Evolutionary conservation across 495 filamentous ascomycete species (phyloP).

Genomic region (Tuber umbilicatum): DNA sequence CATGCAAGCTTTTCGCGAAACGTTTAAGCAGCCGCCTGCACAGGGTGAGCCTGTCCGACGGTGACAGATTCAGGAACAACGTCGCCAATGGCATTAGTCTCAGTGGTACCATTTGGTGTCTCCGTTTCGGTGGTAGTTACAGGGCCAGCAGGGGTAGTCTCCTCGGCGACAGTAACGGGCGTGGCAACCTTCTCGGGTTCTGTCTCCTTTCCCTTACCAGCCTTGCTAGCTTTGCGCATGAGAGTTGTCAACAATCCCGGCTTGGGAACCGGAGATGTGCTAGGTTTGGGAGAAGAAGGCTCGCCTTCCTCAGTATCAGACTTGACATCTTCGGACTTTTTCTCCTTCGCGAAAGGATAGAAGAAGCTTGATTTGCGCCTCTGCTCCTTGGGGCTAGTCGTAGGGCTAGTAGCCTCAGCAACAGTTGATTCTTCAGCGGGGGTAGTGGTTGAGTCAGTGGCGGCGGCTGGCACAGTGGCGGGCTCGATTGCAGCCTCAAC

Average conservation of each 20-base stretch:
- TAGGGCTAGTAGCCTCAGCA: constrained; percentile 17
- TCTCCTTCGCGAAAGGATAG: constrained; percentile 32
- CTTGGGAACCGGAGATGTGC: constrained; percentile 31
- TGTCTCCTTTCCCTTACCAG: constrained; percentile 34
- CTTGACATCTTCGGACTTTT: constrained; percentile 39
- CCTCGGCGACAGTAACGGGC: constrained; percentile 44
- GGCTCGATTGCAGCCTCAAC: constrained; percentile 23
- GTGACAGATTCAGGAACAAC: constrained; percentile 43
- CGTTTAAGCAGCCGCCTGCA: constrained; percentile 46
- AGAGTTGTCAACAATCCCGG: constrained; percentile 28
- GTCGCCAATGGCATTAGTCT: constrained; percentile 41
- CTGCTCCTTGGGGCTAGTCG: constrained; percentile 31
- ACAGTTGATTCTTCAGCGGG: constrained; percentile 20
- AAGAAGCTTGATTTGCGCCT: constrained; percentile 47
- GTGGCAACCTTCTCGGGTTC: constrained; percentile 44
- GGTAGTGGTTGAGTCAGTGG: constrained; percentile 9
- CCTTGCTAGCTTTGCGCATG: constrained; percentile 43
- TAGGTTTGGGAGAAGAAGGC: constrained; percentile 25
- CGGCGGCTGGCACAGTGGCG: constrained; percentile 7
- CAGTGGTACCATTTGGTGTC: constrained; percentile 12
- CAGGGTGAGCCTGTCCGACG: constrained; percentile 42
- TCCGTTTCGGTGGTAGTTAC: constrained; percentile 21
- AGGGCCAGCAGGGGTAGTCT: constrained; percentile 28
- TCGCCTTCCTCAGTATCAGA: constrained; percentile 40
- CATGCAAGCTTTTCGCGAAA: constrained; percentile 10